These are phyloP conservation scores for Tetrapyrgos nigripes DNA, from an alignment of 1,284 basidiomycete genomes.

Conservation along the genomic window DNA sequence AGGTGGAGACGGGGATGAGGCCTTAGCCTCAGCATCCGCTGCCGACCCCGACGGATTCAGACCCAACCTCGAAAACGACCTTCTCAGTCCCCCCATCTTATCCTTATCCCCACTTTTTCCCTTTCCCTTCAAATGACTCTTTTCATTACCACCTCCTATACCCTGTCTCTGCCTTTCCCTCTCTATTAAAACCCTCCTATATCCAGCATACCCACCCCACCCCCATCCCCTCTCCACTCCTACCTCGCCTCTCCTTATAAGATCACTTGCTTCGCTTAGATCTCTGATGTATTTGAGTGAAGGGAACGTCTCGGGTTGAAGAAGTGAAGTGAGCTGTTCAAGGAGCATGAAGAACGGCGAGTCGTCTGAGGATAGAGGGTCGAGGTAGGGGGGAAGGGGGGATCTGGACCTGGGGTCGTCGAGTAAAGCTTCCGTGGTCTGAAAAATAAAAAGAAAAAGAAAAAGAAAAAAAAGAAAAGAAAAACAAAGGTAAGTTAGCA, in stretches of 20 bases:
- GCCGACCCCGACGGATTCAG: no score
- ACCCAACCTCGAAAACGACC: background rate
- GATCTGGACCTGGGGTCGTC: background rate
- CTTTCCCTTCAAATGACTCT: no score
- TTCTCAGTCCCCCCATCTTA: conserved; percentile 12
- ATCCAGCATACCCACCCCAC: conserved; percentile 9
- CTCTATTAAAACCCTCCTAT: no score
- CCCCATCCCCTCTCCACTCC: conserved; percentile 10
- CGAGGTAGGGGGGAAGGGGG: conserved; percentile 6
- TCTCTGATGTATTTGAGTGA: conserved; percentile 66
- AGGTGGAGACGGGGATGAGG: background rate
- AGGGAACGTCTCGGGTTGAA: conserved; percentile 68
- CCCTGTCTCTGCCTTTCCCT: no score
- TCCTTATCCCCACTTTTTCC: background rate
- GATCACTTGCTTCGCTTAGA: conserved; percentile 53
- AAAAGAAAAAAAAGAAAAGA: background rate
- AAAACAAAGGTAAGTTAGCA: conserved; percentile 30
- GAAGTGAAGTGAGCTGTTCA: conserved; percentile 66
- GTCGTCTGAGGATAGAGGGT: conserved; percentile 37
- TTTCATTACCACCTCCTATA: no score
- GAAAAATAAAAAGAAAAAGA: background rate
- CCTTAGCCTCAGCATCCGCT: background rate
- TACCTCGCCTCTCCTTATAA: conserved; percentile 35
- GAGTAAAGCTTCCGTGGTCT: background rate
- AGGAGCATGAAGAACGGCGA: conserved; percentile 68